Percentiles rank a stretch among this genome's conserved stretches.
Conservation (phyloP, 1,284 basidiomycete genomes). For the Fomitiporia mediterranea region DNA sequence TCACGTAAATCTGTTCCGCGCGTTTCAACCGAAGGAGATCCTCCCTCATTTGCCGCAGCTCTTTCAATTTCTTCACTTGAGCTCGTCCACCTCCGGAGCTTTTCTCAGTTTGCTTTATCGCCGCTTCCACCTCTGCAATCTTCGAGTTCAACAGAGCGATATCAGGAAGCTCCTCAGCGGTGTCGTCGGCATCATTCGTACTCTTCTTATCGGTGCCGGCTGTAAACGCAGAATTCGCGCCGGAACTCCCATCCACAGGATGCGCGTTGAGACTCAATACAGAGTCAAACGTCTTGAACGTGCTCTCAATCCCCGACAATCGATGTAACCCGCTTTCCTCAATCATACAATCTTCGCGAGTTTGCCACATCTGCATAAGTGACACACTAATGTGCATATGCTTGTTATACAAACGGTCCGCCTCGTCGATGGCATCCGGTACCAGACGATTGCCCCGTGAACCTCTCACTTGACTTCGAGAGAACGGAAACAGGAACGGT, state of each 20-base stretch:
- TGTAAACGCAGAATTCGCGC: background rate
- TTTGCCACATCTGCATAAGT: conserved; percentile 92
- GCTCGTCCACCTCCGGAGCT: conserved; percentile 32
- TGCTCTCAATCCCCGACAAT: conserved; percentile 62
- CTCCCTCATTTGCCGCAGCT: conserved; percentile 52
- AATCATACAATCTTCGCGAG: conserved; percentile 91
- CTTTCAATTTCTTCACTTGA: conserved; percentile 57
- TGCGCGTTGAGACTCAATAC: conserved; percentile 16
- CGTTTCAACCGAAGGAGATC: conserved; percentile 82
- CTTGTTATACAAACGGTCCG: conserved; percentile 83
- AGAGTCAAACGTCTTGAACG: conserved; percentile 45
- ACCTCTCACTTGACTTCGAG: conserved; percentile 47
- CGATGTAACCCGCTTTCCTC: conserved; percentile 88
- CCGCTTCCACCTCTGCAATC: conserved; percentile 61
- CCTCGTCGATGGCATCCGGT: conserved; percentile 94
- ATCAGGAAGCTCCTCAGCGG: conserved; percentile 59
- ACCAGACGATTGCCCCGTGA: conserved; percentile 51
- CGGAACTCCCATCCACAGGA: background rate
- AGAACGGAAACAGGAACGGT: conserved; percentile 96
- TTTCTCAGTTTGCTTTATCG: conserved; percentile 44
- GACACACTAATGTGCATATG: conserved; percentile 91
- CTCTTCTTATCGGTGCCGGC: conserved; percentile 14
- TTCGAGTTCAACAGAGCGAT: conserved; percentile 65
- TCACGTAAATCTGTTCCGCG: conserved; percentile 88
- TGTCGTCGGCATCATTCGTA: conserved; percentile 36